Conservation (phyloP, 441 rosid genomes). For the Macaranga tanarius region DNA sequence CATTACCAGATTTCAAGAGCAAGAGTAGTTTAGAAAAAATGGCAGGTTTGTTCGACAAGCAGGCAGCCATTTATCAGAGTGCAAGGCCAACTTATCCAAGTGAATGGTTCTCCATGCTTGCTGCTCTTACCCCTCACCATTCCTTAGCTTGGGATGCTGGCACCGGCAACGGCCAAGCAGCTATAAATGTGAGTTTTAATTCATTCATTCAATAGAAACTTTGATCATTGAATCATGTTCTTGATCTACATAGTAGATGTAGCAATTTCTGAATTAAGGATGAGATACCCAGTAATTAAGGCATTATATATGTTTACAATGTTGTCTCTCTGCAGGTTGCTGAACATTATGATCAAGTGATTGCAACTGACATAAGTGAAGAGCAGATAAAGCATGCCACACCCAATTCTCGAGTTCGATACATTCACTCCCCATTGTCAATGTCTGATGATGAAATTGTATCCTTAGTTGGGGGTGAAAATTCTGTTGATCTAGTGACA, state of each 20-base stretch:
- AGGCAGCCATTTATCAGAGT: conserved; percentile 49
- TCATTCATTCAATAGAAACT: no score
- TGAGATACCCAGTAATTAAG: no score
- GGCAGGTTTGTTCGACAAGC: conserved; percentile 63
- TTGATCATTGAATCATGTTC: no score
- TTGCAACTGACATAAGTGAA: conserved; percentile 55
- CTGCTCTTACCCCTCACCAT: conserved; percentile 43
- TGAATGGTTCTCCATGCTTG: conserved; percentile 56
- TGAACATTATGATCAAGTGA: conserved; percentile 49
- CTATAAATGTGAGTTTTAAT: conserved; percentile 47
- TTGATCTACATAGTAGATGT: no score
- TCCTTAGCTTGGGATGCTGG: conserved; percentile 66
- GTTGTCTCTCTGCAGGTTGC: conserved; percentile 44
- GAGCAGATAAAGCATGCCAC: conserved; percentile 41
- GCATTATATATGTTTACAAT: no score
- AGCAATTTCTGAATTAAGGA: no score
- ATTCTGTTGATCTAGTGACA: conserved; percentile 55
- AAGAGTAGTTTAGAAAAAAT: conserved; percentile 27
- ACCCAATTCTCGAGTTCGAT: conserved; percentile 42
- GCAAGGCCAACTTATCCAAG: conserved; percentile 56
- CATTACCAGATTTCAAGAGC: no score
- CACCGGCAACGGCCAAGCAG: conserved; percentile 76
- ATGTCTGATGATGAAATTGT: conserved; percentile 47
- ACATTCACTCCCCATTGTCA: conserved; percentile 44
- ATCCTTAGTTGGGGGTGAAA: conserved; percentile 49